Percentiles rank a stretch among this genome's conserved stretches.
Evolutionary conservation across 345 rosid species (phyloP).

Genomic region (Sisymbrium altissimum): DNA sequence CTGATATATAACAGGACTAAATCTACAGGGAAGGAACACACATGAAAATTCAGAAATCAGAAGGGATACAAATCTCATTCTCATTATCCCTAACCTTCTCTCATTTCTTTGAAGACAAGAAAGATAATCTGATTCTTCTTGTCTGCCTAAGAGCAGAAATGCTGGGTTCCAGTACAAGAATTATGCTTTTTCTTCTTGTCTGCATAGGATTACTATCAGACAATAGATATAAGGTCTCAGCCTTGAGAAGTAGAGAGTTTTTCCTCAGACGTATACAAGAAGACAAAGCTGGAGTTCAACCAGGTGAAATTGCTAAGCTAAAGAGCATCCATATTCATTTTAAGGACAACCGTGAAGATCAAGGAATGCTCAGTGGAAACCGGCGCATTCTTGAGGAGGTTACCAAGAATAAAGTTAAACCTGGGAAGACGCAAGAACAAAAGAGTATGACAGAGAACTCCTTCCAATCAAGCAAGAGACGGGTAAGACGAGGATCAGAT

Average conservation of each 20-base stretch:
- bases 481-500: slow-evolving; percentile 72
- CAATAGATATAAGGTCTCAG: slow-evolving; percentile 43
- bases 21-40: slow-evolving; percentile 59
- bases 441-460: slow-evolving; percentile 43
- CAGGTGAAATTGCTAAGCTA: slow-evolving; percentile 37
- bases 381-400: slow-evolving; percentile 42
- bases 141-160: slow-evolving; percentile 38
- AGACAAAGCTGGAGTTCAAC: slow-evolving; percentile 28
- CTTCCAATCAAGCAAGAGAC: slow-evolving; percentile 67
- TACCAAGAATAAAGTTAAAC: slow-evolving; percentile 32
- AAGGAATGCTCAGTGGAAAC: slow-evolving; percentile 20
- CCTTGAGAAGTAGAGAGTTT: slow-evolving; percentile 44
- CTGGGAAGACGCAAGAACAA: slow-evolving; percentile 36
- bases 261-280: slow-evolving; percentile 33
- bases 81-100: slow-evolving; percentile 31
- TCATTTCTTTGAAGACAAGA: slow-evolving; percentile 38
- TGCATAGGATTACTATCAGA: slow-evolving; percentile 50
- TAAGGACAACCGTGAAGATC: slow-evolving; percentile 32
- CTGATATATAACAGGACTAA: slow-evolving; percentile 48
- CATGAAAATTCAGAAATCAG: slow-evolving; percentile 25
- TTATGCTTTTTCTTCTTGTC: slow-evolving; percentile 49
- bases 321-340: slow-evolving; percentile 32
- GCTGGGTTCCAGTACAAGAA: slow-evolving; percentile 45
- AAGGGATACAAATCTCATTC: slow-evolving; percentile 37
- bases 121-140: slow-evolving; percentile 42